Evolutionary conservation across 78 protist genomes (phyloP).

Genomic region (Creolimax fragrantissima): DNA sequence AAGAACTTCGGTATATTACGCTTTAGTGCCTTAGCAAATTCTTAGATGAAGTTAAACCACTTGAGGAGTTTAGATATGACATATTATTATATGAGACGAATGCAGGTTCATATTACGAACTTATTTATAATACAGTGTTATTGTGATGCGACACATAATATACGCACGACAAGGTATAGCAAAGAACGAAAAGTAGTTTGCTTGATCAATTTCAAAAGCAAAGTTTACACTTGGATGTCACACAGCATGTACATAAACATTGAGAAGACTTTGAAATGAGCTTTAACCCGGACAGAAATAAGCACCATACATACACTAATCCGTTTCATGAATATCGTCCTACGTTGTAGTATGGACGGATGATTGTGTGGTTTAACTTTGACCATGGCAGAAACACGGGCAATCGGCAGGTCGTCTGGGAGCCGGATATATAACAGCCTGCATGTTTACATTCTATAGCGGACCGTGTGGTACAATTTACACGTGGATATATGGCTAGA

Average conservation of each 20-base stretch:
- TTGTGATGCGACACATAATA: too few species aligned
- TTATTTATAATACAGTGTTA: too few species aligned
- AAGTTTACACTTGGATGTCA: too few species aligned
- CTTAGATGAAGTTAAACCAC: background rate
- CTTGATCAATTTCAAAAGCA: too few species aligned
- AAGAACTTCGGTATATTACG: background rate
- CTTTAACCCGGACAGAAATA: too few species aligned
- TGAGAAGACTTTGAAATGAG: too few species aligned
- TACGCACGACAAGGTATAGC: too few species aligned
- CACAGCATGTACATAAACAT: too few species aligned
- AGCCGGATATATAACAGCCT: background rate
- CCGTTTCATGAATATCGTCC: too few species aligned
- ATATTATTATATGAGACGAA: background rate
- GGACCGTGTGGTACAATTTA: background rate
- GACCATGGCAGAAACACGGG: slow-evolving; percentile 1
- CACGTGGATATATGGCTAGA: background rate
- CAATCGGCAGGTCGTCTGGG: background rate
- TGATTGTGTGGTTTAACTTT: background rate
- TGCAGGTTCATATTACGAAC: too few species aligned
- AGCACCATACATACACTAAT: too few species aligned
- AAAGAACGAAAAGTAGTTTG: too few species aligned
- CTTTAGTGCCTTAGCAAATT: background rate
- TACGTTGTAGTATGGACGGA: background rate
- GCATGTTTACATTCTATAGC: background rate
- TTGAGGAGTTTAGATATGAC: background rate